Base-by-base conservation (phyloP, 2,329 filamentous ascomycete genomes). In the Fusarium paranaense region DNA sequence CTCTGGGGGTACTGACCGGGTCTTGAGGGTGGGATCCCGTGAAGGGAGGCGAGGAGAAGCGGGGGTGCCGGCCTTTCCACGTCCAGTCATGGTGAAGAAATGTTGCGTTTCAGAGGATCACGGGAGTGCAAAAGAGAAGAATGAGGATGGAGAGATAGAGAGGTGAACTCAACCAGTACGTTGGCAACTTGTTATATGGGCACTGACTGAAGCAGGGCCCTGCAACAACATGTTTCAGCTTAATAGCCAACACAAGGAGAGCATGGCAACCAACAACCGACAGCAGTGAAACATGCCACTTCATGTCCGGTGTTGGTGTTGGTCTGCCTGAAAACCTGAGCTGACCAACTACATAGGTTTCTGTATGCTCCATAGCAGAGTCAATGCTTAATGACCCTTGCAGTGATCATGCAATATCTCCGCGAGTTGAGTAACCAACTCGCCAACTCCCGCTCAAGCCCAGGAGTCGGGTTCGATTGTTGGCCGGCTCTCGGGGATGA, bases 11-110 rank as follows among this genome's bases (percentile, higher is more conserved):
- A 64, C 42, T 8, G 62, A 27, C n/a, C 67, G 47, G 18, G 16
- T 54, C 7, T 54, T 30, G 32, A 73, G 70, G 27, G 70, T 67
- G 22, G 30, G 38, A 10, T 71, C 67, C 16, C 62, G 62, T 7
- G 67, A 40, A 37, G 56, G 18, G 16, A 73, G 66, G 6, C 5
- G 32, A 9, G 33, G 16, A n/a, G 20, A 32, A 13, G 9, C 16
- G 16, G 45, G 9, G 5, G 45, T 50, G 38, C 20, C 40, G 2
- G 40, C 25, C 13, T 25, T 38, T 40, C 27, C 35, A 32, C 27
- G 54, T 18, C 25, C 58, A 30, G 45, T 25, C 66, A 70, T 70
- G 13, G 13, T 64, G n/a, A 14, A 57, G 9, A 14, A 30, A 30
- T 30, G 9, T n/a, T 9, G 25, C 27, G 5, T 18, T n/a, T 10